Conservation (phyloP, 495 filamentous ascomycete species). For the Talaromyces nanjingensis region DNA sequence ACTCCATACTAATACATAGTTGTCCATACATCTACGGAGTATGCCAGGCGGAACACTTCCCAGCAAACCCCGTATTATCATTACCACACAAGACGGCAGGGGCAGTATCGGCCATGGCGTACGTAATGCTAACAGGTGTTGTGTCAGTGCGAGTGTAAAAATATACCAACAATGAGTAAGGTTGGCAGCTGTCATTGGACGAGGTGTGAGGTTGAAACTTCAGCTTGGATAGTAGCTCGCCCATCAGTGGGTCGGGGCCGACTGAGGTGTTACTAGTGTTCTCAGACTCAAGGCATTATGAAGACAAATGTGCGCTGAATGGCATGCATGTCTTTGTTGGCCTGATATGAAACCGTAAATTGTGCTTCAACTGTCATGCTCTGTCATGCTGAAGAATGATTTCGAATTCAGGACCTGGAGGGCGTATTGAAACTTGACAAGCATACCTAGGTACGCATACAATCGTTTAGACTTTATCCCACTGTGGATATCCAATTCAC, state of each 20-base stretch:
- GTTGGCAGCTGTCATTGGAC: not conserved
- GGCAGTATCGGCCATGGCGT: not conserved
- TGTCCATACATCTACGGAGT: too few species aligned
- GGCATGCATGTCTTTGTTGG: not conserved
- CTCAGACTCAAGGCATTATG: not conserved
- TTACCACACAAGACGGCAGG: not conserved
- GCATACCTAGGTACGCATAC: not conserved
- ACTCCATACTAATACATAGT: too few species aligned
- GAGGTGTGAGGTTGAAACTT: not conserved
- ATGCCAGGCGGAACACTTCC: not conserved
- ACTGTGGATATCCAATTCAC: not conserved
- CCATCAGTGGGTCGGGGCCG: not conserved
- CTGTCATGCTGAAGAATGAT: not conserved
- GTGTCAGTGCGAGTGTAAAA: not conserved
- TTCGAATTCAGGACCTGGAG: not conserved
- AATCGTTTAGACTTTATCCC: not conserved
- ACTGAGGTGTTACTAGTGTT: not conserved
- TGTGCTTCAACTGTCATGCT: too few species aligned
- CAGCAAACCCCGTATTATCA: not conserved
- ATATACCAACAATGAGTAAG: not conserved
- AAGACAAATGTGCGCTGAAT: not conserved
- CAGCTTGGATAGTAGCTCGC: not conserved
- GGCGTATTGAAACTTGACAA: too few species aligned
- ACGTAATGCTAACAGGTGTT: not conserved
- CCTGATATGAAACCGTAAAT: not conserved